phyloP scores from a whole-genome alignment of 176 grass and related monocot species.

The Echinochloa phyllopogon region DNA sequence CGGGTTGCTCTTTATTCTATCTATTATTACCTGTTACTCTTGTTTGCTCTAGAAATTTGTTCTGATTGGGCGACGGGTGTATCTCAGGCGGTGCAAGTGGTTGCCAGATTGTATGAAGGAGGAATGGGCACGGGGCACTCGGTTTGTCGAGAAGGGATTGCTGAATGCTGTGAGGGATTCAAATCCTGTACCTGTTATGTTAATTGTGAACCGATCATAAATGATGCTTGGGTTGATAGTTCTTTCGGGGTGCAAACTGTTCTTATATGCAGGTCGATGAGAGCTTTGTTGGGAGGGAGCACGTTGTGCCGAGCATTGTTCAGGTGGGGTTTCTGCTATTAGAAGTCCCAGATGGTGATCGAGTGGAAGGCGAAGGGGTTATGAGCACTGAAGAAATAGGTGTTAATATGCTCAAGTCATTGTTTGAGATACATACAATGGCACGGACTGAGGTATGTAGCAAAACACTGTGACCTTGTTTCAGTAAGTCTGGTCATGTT shows the following conservation, averaged over 20 bases:
- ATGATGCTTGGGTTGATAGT: slow-evolving; percentile 17
- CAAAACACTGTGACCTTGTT: slow-evolving; percentile 9
- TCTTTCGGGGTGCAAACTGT: slow-evolving; percentile 10
- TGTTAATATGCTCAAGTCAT: slow-evolving; percentile 68
- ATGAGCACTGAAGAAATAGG: slow-evolving; percentile 69
- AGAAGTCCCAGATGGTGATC: slow-evolving; percentile 53
- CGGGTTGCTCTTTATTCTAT: not conserved
- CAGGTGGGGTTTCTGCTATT: slow-evolving; percentile 79
- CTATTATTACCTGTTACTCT: not conserved
- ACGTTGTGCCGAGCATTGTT: slow-evolving; percentile 77
- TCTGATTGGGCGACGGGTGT: slow-evolving; percentile 27
- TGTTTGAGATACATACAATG: slow-evolving; percentile 85
- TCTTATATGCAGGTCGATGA: slow-evolving; percentile 65
- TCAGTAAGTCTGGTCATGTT: not conserved
- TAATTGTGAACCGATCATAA: not conserved
- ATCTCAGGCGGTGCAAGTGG: slow-evolving; percentile 80
- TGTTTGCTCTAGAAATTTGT: slow-evolving; percentile 17
- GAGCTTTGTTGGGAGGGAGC: slow-evolving; percentile 75
- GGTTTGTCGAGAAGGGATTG: slow-evolving; percentile 64
- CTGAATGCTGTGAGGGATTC: slow-evolving; percentile 72
- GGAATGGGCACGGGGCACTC: slow-evolving; percentile 56
- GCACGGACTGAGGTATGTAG: slow-evolving; percentile 60
- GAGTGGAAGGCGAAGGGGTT: slow-evolving; percentile 28
- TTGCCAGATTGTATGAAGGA: slow-evolving; percentile 66
- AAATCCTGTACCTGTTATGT: slow-evolving; percentile 24